Percentiles rank a stretch among this genome's conserved stretches.
These are phyloP conservation scores for Lathyrus aphaca DNA, from an alignment of 306 rosid genomes.

Conservation along the genomic window DNA sequence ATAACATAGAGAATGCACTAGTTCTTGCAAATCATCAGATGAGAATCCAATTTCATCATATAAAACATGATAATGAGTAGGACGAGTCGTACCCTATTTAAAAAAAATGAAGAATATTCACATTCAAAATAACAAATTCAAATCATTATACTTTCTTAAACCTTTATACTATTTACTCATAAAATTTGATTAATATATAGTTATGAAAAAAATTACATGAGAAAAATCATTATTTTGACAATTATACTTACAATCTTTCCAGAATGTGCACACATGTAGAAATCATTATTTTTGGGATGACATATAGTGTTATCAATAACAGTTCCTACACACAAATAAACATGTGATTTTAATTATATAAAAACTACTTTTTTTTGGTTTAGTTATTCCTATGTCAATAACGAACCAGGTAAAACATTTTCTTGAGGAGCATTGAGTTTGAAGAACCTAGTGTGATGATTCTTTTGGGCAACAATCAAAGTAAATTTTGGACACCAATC, in stretches of 20 bases:
- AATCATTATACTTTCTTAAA: neutral
- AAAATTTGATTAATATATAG: too few species aligned
- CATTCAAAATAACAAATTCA: neutral
- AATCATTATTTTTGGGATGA: conserved; percentile 45
- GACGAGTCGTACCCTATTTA: conserved; percentile 49
- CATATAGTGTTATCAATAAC: conserved; percentile 43
- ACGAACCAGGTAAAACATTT: conserved; percentile 50
- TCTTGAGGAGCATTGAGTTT: neutral
- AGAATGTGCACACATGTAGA: conserved; percentile 52
- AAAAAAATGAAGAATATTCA: neutral
- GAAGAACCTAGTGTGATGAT: conserved; percentile 51
- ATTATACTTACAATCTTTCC: conserved; percentile 46
- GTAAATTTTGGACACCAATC: conserved; percentile 49
- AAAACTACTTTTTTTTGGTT: neutral
- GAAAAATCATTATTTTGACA: neutral
- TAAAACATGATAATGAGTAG: conserved; percentile 51
- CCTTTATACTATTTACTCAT: neutral
- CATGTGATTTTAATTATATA: neutral
- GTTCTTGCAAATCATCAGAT: conserved; percentile 43
- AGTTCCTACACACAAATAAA: conserved; percentile 44
- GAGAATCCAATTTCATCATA: conserved; percentile 49
- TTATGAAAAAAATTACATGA: neutral
- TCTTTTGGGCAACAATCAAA: conserved; percentile 49
- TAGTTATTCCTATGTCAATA: neutral
- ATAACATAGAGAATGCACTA: conserved; percentile 48